These are phyloP conservation scores for Ascochyta pisi DNA, from an alignment of 2,329 filamentous ascomycete genomes.

Conservation along the genomic window DNA sequence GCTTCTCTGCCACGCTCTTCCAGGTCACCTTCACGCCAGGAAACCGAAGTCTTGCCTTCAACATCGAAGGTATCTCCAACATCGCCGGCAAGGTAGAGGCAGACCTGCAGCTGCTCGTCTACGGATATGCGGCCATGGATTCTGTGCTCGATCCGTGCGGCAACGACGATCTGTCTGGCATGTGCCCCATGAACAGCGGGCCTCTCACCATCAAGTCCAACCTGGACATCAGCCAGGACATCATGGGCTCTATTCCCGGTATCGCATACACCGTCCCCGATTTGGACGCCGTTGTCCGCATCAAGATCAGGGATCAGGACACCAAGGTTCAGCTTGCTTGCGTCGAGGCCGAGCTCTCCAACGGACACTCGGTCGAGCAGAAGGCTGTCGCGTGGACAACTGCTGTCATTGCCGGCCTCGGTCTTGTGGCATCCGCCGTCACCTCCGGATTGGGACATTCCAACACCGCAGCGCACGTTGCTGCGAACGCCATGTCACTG, in stretches of 20 bases:
- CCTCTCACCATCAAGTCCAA: constrained; percentile 80
- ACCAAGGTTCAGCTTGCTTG: constrained; percentile 76
- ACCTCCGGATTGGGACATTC: constrained; percentile 90
- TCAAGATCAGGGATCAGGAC: constrained; percentile 77
- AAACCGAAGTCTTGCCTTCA: constrained; percentile 75
- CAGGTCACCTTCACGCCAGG: constrained; percentile 79
- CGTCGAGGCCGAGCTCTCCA: constrained; percentile 85
- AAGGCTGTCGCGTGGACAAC: constrained; percentile 88
- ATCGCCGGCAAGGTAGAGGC: constrained; percentile 84
- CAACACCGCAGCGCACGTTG: constrained; percentile 93
- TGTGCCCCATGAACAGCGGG: constrained; percentile 91
- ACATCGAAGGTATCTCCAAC: constrained; percentile 82
- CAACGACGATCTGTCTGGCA: constrained; percentile 67
- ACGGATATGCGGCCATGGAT: constrained; percentile 77
- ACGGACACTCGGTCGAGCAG: constrained; percentile 90
- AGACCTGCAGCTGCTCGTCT: constrained; percentile 77
- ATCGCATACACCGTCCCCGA: constrained; percentile 92
- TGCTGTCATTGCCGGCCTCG: constrained; percentile 84
- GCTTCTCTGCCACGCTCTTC: constrained; percentile 89
- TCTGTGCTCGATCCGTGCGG: constrained; percentile 78
- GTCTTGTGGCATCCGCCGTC: constrained; percentile 82
- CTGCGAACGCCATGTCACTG: constrained; percentile 90
- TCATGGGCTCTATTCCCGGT: constrained; percentile 72
- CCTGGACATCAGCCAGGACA: constrained; percentile 62
- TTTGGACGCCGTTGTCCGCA: constrained; percentile 82